These are phyloP conservation scores for Zea luxurians DNA, from an alignment of 176 grass and related monocot genomes.

Conservation along the genomic window DNA sequence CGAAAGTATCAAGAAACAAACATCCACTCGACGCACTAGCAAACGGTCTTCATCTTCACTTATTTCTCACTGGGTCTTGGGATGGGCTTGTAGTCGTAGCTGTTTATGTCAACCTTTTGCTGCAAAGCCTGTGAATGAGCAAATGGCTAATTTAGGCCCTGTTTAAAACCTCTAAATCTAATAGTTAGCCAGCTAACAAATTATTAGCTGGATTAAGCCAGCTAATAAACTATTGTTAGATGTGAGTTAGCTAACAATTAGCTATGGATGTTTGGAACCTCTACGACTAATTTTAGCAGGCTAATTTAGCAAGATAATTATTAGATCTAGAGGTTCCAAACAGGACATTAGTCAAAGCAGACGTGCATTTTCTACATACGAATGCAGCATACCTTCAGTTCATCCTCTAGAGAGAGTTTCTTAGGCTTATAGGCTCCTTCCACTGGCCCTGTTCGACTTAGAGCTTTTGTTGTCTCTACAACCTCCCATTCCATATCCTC, in stretches of 20 bases:
- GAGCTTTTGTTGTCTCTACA: conserved; percentile 74
- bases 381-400: conserved; percentile 59
- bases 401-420: conserved; percentile 84
- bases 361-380: background rate
- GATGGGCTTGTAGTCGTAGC: conserved; percentile 76
- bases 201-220: too few relatives aligned
- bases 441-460: conserved; percentile 67
- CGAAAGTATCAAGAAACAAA: background rate
- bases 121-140: conserved; percentile 61
- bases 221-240: too few relatives aligned
- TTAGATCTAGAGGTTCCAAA: too few relatives aligned
- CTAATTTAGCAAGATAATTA: too few relatives aligned
- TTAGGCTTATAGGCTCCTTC: conserved; percentile 77
- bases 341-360: background rate
- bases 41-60: conserved; percentile 17
- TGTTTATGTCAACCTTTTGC: conserved; percentile 88
- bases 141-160: background rate
- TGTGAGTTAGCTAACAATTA: too few relatives aligned
- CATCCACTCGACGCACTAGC: background rate
- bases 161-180: too few relatives aligned
- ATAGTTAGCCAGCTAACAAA: too few relatives aligned
- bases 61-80: conserved; percentile 67
- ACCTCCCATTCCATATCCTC: conserved; percentile 97
- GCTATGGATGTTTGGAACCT: too few relatives aligned
- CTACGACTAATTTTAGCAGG: too few relatives aligned